Percentiles rank a stretch among this genome's conserved stretches.
Evolutionary conservation across 2,329 filamentous ascomycete genomes (phyloP).

Genomic region (Bipolaris zeicola): DNA sequence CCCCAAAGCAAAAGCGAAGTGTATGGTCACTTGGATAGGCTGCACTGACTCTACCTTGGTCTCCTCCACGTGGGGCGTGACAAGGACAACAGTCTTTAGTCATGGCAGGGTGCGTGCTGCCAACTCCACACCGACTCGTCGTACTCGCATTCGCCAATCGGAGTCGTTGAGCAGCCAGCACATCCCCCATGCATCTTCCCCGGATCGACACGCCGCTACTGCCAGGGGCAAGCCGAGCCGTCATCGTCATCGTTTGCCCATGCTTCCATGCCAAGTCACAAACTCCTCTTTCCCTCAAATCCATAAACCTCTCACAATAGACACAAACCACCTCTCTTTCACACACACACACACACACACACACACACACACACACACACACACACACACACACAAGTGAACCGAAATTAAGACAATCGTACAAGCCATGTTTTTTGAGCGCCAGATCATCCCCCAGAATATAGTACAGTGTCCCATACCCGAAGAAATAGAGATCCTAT

Average conservation of each 20-base stretch:
- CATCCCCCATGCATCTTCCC: conserved; percentile 32
- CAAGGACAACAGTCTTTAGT: not conserved
- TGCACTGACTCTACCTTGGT: not conserved
- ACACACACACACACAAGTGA: not conserved
- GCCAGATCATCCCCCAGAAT: conserved; percentile 33
- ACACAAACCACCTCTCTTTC: not conserved
- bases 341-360: not conserved
- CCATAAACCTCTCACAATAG: not conserved
- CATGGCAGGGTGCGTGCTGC: conserved; percentile 4
- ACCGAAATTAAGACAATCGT: conserved; percentile 6
- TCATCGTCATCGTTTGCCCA: conserved; percentile 12
- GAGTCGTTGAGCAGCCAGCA: conserved; percentile 23
- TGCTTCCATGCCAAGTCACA: not conserved
- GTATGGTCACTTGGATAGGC: not conserved
- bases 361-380: too few species aligned
- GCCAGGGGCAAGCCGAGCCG: conserved; percentile 16
- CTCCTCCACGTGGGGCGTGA: not conserved
- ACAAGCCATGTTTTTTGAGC: conserved; percentile 34
- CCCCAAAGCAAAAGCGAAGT: not conserved
- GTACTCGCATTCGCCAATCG: conserved; percentile 31
- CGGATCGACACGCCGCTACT: conserved; percentile 28
- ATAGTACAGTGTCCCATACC: conserved; percentile 41
- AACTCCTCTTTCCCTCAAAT: not conserved
- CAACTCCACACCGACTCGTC: conserved; percentile 24
- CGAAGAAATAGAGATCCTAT: conserved; percentile 33